These are phyloP conservation scores for Fraxinus floribunda DNA, from an alignment of 305 asterid genomes.

Conservation along the genomic window DNA sequence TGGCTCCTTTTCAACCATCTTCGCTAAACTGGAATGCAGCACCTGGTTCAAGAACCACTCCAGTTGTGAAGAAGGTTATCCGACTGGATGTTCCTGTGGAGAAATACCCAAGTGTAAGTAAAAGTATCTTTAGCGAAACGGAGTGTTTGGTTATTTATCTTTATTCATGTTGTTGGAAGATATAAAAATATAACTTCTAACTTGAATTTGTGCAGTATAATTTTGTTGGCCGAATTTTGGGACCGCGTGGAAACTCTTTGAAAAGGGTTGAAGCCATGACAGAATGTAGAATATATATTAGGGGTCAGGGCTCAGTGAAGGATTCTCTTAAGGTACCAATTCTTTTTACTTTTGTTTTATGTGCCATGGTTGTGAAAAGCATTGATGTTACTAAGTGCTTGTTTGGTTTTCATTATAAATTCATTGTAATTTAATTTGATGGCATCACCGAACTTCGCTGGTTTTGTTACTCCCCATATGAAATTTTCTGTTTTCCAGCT, in stretches of 20 bases:
- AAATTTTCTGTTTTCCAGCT: neutral
- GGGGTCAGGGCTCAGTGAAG: no score
- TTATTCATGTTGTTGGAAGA: neutral
- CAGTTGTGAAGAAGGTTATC: slow-evolving; percentile 65
- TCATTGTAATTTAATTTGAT: neutral
- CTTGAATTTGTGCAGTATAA: slow-evolving; percentile 55
- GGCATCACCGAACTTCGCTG: neutral
- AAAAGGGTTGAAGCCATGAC: slow-evolving; percentile 78
- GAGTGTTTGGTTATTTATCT: slow-evolving; percentile 3
- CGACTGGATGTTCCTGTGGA: slow-evolving; percentile 79
- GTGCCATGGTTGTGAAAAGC: neutral
- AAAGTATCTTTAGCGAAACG: neutral
- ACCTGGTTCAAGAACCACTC: slow-evolving; percentile 51
- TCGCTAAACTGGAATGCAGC: slow-evolving; percentile 53
- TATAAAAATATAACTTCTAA: slow-evolving; percentile 12
- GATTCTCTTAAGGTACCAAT: no score
- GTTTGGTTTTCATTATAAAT: neutral
- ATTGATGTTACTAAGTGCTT: neutral
- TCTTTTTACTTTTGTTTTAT: neutral
- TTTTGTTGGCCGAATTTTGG: slow-evolving; percentile 81
- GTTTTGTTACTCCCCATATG: neutral
- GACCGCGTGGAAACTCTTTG: slow-evolving; percentile 87
- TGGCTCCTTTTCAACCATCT: slow-evolving; percentile 53
- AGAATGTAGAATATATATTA: slow-evolving; percentile 50
- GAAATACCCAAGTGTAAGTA: slow-evolving; percentile 67